Base-by-base conservation (phyloP, 2,329 filamentous ascomycete genomes). In the Aspergillus novofumigatus region DNA sequence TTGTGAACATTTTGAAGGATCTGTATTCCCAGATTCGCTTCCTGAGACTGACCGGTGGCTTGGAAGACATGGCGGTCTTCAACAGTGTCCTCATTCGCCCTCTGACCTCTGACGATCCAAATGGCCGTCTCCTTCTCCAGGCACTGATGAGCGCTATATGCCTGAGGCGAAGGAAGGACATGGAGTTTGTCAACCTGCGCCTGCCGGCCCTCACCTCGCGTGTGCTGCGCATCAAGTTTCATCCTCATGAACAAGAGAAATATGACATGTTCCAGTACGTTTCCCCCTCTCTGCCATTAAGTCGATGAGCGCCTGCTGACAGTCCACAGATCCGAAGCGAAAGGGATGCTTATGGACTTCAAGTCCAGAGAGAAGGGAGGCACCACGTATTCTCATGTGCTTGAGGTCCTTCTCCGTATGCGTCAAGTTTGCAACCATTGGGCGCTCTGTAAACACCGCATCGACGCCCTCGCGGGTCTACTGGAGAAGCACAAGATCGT, bases 361-460 rank as follows among this genome's bases (percentile, higher is more conserved):
- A 82, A 84, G 59, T 72, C 66, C 62, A 78, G 67, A 64, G 70
- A 72, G 65, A 67, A 72, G 61, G 75, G 75, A 44, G 72, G 80
- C 65, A 79, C 84, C 2, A 81, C 81, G 1, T 95, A 94, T 68
- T 86, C 88, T 8, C 84, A 88, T 65, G 81, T 96, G 1, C 81
- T 96, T 10, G 91, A 96, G 72, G 84, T 92, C 17, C 80, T 96
- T 4, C 83, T 96, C 5, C 86, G 92, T 11, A 83, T 96, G 63
- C 85, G 92, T 20, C 92, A 96, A 75, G 83, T 89, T 70, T 96
- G 92, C 74, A 92, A 93, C 62, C 92, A 96, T 70, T 95, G 91
- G 90, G 87, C 88, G 8, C 81, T 97, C 10, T 91, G 90, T 67
- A 88, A 86, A 51, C 81, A 88, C 32, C 86, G 90, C 11, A 81